Evolutionary conservation across 2,329 filamentous ascomycete species (phyloP), one percentile per base, ranked within the genome.

Genomic region (Talaromyces sp.): DNA sequence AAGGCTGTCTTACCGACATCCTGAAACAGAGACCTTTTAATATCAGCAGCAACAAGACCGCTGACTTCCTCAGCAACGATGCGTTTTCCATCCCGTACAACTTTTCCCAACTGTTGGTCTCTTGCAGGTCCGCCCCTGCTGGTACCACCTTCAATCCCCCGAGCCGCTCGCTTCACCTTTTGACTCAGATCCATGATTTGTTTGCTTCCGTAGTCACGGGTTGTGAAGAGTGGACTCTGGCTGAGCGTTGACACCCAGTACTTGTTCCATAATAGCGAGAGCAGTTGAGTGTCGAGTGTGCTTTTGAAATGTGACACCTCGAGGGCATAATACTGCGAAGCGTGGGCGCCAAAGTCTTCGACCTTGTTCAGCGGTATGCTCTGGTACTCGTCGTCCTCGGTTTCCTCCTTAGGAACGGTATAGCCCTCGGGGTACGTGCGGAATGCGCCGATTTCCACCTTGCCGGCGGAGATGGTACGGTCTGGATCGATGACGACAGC

Each of bases 371-470:
- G 82, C 0, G 95, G 95, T 55, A 99, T 95, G 1, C 71, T 73
- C 69, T 75, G 73, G 68, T 78, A 78, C 46, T 75, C 77, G 61
- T 79, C 77, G 51, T 77, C 76, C 59, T 77, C 75, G 46, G 72
- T 77, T 59, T 78, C 77, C 41, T 79, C 76, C 56, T 77, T 76
- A 57, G 78, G 69, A 21, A 86, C 80, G 63, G 86, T 87, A 76
- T 95, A 88, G 63, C 84, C 82, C 50, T 89, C 84, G 0, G 93
- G 91, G 69, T 89, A 97, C 1, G 95, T 98, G 68, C 95, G 84
- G 80, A 99, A 99, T 2, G 93, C 95, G 58, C 95, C 95, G 65
- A 99, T 98, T 71, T 99, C 95, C 62, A 99, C 93, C 74, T 96
- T 96, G 61, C 93, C 93, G 0, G 93, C 90, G 60, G 88, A 93